These are phyloP conservation scores for Annona squamosa DNA, from an alignment of 164 flowering plant genomes.

Conservation along the genomic window DNA sequence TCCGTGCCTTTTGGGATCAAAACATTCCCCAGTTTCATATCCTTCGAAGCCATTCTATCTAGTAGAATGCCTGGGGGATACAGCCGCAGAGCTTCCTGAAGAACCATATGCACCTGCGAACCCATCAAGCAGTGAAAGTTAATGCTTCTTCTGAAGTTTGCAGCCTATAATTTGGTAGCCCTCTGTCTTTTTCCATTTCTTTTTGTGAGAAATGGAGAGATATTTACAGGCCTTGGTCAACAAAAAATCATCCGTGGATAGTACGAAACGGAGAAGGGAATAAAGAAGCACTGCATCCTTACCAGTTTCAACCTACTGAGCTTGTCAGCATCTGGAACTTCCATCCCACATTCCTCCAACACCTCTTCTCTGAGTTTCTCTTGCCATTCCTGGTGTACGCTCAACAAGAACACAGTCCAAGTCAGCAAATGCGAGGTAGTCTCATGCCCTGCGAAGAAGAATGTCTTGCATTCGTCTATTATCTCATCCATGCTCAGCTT, in stretches of 20 bases:
- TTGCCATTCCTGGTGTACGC: conserved; percentile 34
- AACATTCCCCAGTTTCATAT: conserved; percentile 25
- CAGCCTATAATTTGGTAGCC: not conserved
- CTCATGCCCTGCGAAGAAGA: conserved; percentile 35
- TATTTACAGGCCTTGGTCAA: not conserved
- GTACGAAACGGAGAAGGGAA: not conserved
- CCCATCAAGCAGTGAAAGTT: not conserved
- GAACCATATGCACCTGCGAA: conserved; percentile 32
- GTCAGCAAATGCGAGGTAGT: conserved; percentile 35
- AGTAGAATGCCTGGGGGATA: conserved; percentile 23
- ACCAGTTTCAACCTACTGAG: conserved; percentile 26
- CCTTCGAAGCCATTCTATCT: conserved; percentile 14
- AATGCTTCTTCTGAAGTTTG: not conserved
- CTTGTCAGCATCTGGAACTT: conserved; percentile 22
- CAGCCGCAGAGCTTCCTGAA: conserved; percentile 30
- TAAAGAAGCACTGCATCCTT: not conserved
- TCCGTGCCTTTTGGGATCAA: conserved; percentile 21
- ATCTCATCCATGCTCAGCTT: conserved; percentile 24
- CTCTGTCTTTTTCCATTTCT: not conserved
- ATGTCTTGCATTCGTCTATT: conserved; percentile 35
- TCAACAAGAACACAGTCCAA: conserved; percentile 28
- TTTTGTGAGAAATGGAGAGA: not conserved
- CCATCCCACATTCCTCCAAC: conserved; percentile 18
- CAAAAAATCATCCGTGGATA: not conserved
- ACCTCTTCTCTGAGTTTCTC: conserved; percentile 28